phyloP scores from a whole-genome alignment of 1,284 basidiomycete genomes.

The Papiliotrema nemorosa region DNA sequence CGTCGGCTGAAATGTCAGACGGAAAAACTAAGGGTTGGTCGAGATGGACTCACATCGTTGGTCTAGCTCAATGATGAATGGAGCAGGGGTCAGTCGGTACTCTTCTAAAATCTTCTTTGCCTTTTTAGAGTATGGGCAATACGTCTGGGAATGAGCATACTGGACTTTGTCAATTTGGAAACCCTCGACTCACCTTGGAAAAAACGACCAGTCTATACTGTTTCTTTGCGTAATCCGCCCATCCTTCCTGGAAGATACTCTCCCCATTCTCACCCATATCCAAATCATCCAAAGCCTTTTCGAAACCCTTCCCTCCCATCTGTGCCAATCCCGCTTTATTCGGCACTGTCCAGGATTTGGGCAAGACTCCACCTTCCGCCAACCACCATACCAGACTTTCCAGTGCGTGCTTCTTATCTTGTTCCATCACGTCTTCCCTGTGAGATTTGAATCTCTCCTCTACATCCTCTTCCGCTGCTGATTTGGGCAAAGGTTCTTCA shows the following conservation, averaged over 20 bases:
- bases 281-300: slow-evolving; percentile 25
- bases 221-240: slow-evolving; percentile 35
- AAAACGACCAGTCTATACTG: slow-evolving; percentile 41
- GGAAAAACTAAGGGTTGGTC: not conserved
- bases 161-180: no score
- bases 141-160: slow-evolving; percentile 23
- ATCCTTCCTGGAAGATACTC: slow-evolving; percentile 30
- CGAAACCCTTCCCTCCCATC: slow-evolving; percentile 29
- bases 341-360: slow-evolving; percentile 27
- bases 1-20: slow-evolving; percentile 34
- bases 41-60: slow-evolving; percentile 47
- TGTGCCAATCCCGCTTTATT: slow-evolving; percentile 19
- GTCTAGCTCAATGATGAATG: slow-evolving; percentile 49
- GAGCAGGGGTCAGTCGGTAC: slow-evolving; percentile 35
- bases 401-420: slow-evolving; percentile 28
- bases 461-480: slow-evolving; percentile 21
- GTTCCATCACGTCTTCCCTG: slow-evolving; percentile 23
- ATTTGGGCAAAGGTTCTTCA: slow-evolving; percentile 21
- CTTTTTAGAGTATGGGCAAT: slow-evolving; percentile 47
- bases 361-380: slow-evolving; percentile 37
- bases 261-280: slow-evolving; percentile 20
- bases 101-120: slow-evolving; percentile 42
- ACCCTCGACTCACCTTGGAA: slow-evolving; percentile 35
- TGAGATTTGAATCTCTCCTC: slow-evolving; percentile 20
- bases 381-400: slow-evolving; percentile 41